Evolutionary conservation across 768 basidiomycete species (phyloP).

Genomic region (Mycena vitilis): DNA sequence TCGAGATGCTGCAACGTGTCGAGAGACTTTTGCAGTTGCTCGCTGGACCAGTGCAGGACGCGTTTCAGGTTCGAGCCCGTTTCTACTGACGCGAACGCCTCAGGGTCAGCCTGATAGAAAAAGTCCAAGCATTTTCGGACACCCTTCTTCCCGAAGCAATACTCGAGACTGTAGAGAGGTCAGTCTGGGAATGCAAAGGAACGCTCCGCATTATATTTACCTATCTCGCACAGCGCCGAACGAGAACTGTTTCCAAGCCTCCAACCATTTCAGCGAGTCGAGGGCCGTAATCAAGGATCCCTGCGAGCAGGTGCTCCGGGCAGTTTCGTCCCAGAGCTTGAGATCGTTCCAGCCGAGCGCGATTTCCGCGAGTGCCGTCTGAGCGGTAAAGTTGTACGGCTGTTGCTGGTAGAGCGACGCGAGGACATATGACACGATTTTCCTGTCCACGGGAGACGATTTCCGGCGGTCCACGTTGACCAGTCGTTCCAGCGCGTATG

Average conservation of each 20-base stretch:
- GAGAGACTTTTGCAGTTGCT: constrained; percentile 27
- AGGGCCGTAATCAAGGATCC: constrained; percentile 27
- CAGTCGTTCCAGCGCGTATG: constrained; percentile 33
- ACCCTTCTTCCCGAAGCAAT: constrained; percentile 32
- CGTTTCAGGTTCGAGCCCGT: constrained; percentile 17
- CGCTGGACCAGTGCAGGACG: constrained; percentile 26
- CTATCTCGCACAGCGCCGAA: constrained; percentile 28
- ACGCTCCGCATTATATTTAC: neutral
- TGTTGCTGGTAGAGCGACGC: constrained; percentile 34
- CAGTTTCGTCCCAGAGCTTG: constrained; percentile 32
- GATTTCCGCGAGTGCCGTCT: constrained; percentile 31
- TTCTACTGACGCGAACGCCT: constrained; percentile 25
- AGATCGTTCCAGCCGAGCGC: constrained; percentile 34
- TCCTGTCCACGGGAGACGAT: constrained; percentile 31
- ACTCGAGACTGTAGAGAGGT: constrained; percentile 11
- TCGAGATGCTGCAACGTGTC: constrained; percentile 33
- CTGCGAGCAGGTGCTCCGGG: constrained; percentile 30
- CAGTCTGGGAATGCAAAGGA: neutral
- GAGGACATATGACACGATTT: constrained; percentile 31
- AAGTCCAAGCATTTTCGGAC: constrained; percentile 30
- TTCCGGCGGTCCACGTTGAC: constrained; percentile 24
- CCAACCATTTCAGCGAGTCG: constrained; percentile 28
- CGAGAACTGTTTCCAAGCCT: constrained; percentile 33
- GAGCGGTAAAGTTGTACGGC: constrained; percentile 34
- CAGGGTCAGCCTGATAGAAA: constrained; percentile 25